Evolutionary conservation across 805 yeast genomes (phyloP).

Genomic region (Vanderwaltozyma polyspora): DNA sequence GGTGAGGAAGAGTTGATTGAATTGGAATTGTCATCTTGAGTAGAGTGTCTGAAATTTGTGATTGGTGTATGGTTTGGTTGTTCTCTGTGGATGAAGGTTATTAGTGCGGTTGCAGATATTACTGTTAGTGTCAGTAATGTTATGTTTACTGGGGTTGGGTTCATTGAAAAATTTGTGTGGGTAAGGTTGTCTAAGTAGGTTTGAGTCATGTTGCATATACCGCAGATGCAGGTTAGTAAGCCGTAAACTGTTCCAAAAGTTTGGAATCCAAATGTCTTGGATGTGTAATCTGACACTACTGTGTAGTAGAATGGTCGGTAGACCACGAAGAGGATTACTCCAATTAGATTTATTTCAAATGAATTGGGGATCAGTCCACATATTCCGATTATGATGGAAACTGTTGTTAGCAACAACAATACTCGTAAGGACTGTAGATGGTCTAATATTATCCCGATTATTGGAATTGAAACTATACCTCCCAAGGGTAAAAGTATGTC

Average conservation of each 20-base stretch:
- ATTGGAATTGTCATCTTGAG: background rate
- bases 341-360: conserved; percentile 43
- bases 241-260: conserved; percentile 93
- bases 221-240: conserved; percentile 68
- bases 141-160: conserved; percentile 71
- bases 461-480: conserved; percentile 77
- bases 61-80: background rate
- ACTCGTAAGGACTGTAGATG: conserved; percentile 53
- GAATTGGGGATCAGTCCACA: conserved; percentile 49
- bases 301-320: conserved; percentile 91
- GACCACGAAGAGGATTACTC: conserved; percentile 61
- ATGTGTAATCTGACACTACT: conserved; percentile 81
- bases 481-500: conserved; percentile 84
- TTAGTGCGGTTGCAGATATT: conserved; percentile 15
- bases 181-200: conserved; percentile 59
- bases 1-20: no score
- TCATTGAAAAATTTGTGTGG: conserved; percentile 52
- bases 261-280: conserved; percentile 85
- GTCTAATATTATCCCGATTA: conserved; percentile 73
- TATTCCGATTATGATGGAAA: conserved; percentile 57
- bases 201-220: conserved; percentile 67
- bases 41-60: background rate
- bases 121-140: conserved; percentile 44
- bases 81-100: conserved; percentile 1
- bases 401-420: conserved; percentile 37